Percentiles rank a stretch among this genome's conserved stretches.
These are phyloP conservation scores for Ceratocystis eucalypticola DNA, from an alignment of 2,329 filamentous ascomycete species.

Conservation along the genomic window DNA sequence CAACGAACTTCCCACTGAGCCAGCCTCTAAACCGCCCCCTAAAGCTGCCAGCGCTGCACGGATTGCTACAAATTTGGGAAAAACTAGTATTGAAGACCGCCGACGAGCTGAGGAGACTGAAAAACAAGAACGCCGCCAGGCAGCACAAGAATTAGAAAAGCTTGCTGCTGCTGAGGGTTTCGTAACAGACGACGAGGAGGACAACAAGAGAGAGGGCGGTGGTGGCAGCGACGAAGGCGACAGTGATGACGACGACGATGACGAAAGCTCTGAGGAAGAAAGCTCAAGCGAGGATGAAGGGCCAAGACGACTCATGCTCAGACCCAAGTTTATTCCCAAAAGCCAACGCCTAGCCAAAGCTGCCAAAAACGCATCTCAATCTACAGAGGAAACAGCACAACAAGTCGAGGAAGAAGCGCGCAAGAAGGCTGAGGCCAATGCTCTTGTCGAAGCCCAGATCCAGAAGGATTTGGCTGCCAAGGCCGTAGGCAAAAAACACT, in stretches of 20 bases:
- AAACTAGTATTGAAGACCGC: conserved; percentile 39
- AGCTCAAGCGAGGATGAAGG: conserved; percentile 44
- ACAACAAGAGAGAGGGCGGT: conserved; percentile 23
- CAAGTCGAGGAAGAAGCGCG: conserved; percentile 44
- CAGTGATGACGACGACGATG: conserved; percentile 29
- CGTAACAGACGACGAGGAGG: conserved; percentile 41
- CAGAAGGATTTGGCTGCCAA: conserved; percentile 65
- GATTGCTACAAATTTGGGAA: conserved; percentile 40
- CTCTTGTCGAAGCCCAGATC: conserved; percentile 77
- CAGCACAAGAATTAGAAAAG: conserved; percentile 27
- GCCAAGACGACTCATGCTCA: conserved; percentile 43
- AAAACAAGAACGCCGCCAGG: conserved; percentile 31
- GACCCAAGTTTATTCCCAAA: conserved; percentile 51
- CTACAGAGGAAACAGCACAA: conserved; percentile 25
- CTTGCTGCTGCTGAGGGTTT: conserved; percentile 48
- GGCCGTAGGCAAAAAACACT: conserved; percentile 65
- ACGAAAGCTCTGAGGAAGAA: conserved; percentile 31
- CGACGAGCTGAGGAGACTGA: conserved; percentile 34
- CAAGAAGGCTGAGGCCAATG: conserved; percentile 59
- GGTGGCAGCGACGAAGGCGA: conserved; percentile 31
- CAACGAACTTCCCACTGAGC: conserved; percentile 23
- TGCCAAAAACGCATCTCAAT: conserved; percentile 19
- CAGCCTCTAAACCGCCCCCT: conserved; percentile 35
- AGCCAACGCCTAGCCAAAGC: conserved; percentile 33
- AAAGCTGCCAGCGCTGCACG: conserved; percentile 44